A percentile compares a stretch with the other conserved stretches of the same genome.
Evolutionary conservation across 805 yeast species (phyloP).

Genomic region (Teunomyces barrocoloradensis): DNA sequence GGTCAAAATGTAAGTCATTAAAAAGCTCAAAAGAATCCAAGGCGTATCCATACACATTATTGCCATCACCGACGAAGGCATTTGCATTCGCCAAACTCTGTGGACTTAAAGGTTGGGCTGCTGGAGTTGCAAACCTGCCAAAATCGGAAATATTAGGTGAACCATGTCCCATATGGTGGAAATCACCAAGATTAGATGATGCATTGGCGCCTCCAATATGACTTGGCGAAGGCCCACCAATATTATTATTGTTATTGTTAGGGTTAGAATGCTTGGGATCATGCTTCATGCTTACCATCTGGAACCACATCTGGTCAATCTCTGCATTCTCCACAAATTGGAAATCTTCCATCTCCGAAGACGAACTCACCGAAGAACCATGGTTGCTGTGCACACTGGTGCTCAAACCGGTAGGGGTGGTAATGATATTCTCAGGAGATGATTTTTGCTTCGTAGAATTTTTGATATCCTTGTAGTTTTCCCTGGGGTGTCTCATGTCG

Average conservation of each 20-base stretch:
- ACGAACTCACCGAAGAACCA: conserved; percentile 7
- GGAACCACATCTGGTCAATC: conserved; percentile 37
- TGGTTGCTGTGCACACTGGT: neutral
- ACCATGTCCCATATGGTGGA: neutral
- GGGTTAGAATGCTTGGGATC: conserved; percentile 7
- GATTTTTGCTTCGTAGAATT: neutral
- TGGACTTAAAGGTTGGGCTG: conserved; percentile 6
- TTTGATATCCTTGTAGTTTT: neutral
- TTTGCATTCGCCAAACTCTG: conserved; percentile 1
- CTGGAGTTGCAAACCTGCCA: neutral
- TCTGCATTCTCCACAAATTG: conserved; percentile 24
- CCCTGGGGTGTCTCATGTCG: conserved; percentile 2
- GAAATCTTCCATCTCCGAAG: conserved; percentile 13
- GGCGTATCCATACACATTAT: conserved; percentile 1
- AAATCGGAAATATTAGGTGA: neutral
- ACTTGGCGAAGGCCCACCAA: neutral
- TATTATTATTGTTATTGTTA: conserved; percentile 1
- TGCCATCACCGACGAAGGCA: neutral
- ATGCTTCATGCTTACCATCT: conserved; percentile 24
- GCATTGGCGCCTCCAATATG: neutral
- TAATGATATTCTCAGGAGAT: neutral
- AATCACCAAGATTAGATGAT: neutral
- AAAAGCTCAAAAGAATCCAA: conserved; percentile 4
- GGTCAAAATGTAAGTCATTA: conserved; percentile 7
- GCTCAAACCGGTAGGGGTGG: neutral